These are phyloP conservation scores for Isabelozyma gotoi DNA, from an alignment of 805 yeast species.

Conservation along the genomic window DNA sequence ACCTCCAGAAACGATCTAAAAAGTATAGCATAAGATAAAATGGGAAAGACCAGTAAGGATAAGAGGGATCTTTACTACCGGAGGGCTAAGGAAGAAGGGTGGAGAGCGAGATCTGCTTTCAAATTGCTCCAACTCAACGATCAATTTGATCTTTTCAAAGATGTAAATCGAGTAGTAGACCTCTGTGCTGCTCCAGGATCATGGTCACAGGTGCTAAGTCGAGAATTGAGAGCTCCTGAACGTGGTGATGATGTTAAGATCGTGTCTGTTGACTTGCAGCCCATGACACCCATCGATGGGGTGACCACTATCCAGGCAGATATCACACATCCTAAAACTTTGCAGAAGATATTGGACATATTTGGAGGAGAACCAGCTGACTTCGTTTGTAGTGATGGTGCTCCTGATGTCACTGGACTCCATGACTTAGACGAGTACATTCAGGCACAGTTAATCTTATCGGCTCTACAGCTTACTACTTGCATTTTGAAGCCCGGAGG, in stretches of 20 bases:
- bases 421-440: slow-evolving; percentile 97
- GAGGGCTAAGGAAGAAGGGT: slow-evolving; percentile 96
- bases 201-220: slow-evolving; percentile 93
- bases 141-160: slow-evolving; percentile 77
- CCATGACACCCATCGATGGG: slow-evolving; percentile 94
- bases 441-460: slow-evolving; percentile 88
- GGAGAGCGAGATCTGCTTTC: slow-evolving; percentile 96
- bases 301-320: slow-evolving; percentile 93
- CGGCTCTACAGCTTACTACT: slow-evolving; percentile 90
- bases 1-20: too few relatives aligned
- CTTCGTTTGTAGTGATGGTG: slow-evolving; percentile 95
- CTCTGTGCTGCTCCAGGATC: slow-evolving; percentile 98
- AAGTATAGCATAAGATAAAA: slow-evolving; percentile 24
- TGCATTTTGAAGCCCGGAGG: slow-evolving; percentile 90
- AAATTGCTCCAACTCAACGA: slow-evolving; percentile 88
- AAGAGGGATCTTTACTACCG: slow-evolving; percentile 89
- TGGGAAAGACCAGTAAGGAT: slow-evolving; percentile 96
- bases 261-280: slow-evolving; percentile 94
- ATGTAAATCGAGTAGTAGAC: slow-evolving; percentile 84
- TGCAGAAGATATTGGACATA: slow-evolving; percentile 67
- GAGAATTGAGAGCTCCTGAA: slow-evolving; percentile 54
- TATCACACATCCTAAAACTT: slow-evolving; percentile 92
- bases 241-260: slow-evolving; percentile 57
- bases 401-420: slow-evolving; percentile 97
- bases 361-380: slow-evolving; percentile 95